Evolutionary conservation across 768 basidiomycete species (phyloP).

Genomic region (Trametes cingulata): DNA sequence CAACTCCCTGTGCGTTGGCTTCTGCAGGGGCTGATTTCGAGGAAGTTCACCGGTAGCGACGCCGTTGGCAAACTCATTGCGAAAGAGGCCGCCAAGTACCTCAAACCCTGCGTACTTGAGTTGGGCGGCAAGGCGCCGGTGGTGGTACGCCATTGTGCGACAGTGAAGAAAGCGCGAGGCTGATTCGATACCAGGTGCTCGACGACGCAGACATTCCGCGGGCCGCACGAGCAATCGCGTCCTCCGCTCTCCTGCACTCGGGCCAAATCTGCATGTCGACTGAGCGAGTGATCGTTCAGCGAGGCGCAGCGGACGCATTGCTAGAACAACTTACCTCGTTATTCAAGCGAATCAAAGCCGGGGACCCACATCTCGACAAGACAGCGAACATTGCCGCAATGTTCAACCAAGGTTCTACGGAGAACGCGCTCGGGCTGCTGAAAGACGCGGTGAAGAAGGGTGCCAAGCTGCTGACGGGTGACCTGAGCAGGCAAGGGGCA

Average conservation of each 20-base stretch:
- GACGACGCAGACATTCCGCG: constrained; percentile 53
- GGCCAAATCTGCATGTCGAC: constrained; percentile 64
- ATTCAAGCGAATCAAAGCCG: constrained; percentile 39
- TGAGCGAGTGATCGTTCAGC: constrained; percentile 55
- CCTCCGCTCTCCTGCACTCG: constrained; percentile 46
- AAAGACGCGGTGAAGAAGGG: constrained; percentile 46
- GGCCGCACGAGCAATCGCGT: constrained; percentile 52
- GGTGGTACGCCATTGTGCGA: constrained; percentile 38
- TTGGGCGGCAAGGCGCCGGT: constrained; percentile 57
- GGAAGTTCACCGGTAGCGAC: constrained; percentile 57
- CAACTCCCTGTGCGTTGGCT: no score
- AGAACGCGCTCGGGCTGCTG: constrained; percentile 45
- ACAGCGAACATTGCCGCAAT: constrained; percentile 38
- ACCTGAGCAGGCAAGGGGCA: constrained; percentile 40
- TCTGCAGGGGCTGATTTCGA: background rate
- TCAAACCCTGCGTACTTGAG: constrained; percentile 58
- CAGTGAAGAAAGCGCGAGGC: background rate
- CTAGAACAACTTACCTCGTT: constrained; percentile 37
- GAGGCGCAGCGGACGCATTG: constrained; percentile 39
- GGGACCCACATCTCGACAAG: constrained; percentile 36
- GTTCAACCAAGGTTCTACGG: constrained; percentile 47
- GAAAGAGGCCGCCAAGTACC: constrained; percentile 51
- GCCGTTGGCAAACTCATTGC: constrained; percentile 55
- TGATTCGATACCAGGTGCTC: constrained; percentile 39
- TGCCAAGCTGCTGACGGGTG: constrained; percentile 47